Evolutionary conservation across 805 yeast genomes (phyloP).

Genomic region (Peterozyma xylosa): DNA sequence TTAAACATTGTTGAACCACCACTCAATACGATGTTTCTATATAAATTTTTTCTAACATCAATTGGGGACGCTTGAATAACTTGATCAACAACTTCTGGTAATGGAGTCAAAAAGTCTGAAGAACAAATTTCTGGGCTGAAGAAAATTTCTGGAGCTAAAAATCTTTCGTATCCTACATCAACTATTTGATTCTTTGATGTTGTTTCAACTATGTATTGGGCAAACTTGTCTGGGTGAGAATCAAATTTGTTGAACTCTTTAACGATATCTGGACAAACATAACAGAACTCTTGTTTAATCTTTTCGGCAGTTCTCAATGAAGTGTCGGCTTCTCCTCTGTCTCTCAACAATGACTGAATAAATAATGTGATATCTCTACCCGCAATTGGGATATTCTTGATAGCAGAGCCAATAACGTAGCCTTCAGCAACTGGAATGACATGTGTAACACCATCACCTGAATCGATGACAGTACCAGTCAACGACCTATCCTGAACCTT

Average conservation of each 20-base stretch:
- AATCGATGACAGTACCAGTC: conserved; percentile 97
- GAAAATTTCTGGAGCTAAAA: conserved; percentile 98
- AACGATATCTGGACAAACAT: conserved; percentile 96
- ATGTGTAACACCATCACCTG: conserved; percentile 99
- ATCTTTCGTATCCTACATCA: conserved; percentile 96
- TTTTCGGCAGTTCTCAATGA: conserved; percentile 93
- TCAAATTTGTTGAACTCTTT: conserved; percentile 94
- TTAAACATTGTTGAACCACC: conserved; percentile 99
- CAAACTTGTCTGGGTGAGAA: conserved; percentile 88
- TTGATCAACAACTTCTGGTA: conserved; percentile 92
- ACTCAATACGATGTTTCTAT: conserved; percentile 89
- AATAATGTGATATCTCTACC: conserved; percentile 96
- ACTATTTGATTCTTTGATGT: conserved; percentile 58
- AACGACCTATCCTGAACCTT: conserved; percentile 91
- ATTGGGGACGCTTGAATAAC: conserved; percentile 95
- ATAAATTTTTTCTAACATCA: conserved; percentile 94
- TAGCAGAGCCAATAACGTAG: conserved; percentile 95
- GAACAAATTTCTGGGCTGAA: conserved; percentile 97
- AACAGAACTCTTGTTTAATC: conserved; percentile 94
- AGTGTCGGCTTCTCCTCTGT: conserved; percentile 93
- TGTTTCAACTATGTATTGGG: conserved; percentile 83
- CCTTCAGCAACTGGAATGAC: conserved; percentile 99
- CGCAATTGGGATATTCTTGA: conserved; percentile 96
- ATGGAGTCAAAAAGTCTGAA: conserved; percentile 89
- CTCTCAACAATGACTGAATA: conserved; percentile 89